Conservation (phyloP, 768 basidiomycete genomes). For the Thelephora ganbajun region DNA sequence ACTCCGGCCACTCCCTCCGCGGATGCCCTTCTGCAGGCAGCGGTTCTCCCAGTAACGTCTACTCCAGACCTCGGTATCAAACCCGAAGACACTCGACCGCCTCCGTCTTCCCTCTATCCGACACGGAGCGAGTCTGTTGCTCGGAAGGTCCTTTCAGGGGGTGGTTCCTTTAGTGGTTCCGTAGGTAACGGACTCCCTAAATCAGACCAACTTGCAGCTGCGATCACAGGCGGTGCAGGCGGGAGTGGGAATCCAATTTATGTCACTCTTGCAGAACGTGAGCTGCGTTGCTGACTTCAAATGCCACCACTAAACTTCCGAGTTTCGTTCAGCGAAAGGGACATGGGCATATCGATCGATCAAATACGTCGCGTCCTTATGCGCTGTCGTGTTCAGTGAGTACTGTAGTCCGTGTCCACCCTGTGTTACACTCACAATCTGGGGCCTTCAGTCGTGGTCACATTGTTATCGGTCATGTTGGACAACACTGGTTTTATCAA, state of each 20-base stretch:
- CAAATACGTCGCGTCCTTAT: slow-evolving; percentile 42
- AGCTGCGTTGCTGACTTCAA: slow-evolving; percentile 16
- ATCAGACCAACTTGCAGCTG: slow-evolving; percentile 29
- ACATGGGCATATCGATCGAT: slow-evolving; percentile 50
- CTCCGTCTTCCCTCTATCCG: neutral
- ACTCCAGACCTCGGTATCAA: neutral
- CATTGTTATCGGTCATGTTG: slow-evolving; percentile 76
- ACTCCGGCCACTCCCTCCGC: slow-evolving; percentile 8
- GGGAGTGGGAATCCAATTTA: slow-evolving; percentile 50
- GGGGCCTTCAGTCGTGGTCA: slow-evolving; percentile 49
- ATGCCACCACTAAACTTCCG: neutral
- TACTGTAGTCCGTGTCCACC: slow-evolving; percentile 5
- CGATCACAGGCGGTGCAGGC: slow-evolving; percentile 28
- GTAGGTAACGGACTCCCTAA: slow-evolving; percentile 12
- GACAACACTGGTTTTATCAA: slow-evolving; percentile 93
- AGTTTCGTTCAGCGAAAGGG: slow-evolving; percentile 41
- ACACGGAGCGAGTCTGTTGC: slow-evolving; percentile 27
- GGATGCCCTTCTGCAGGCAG: slow-evolving; percentile 6
- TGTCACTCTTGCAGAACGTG: slow-evolving; percentile 74
- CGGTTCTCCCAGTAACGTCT: slow-evolving; percentile 4
- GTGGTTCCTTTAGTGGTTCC: slow-evolving; percentile 4
- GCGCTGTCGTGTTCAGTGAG: slow-evolving; percentile 55
- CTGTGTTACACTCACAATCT: neutral
- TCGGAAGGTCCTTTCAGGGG: slow-evolving; percentile 20
- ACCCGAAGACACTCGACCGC: neutral